Conservation (phyloP, 1,284 basidiomycete genomes). For the Cryptococcus deneoformans region DNA sequence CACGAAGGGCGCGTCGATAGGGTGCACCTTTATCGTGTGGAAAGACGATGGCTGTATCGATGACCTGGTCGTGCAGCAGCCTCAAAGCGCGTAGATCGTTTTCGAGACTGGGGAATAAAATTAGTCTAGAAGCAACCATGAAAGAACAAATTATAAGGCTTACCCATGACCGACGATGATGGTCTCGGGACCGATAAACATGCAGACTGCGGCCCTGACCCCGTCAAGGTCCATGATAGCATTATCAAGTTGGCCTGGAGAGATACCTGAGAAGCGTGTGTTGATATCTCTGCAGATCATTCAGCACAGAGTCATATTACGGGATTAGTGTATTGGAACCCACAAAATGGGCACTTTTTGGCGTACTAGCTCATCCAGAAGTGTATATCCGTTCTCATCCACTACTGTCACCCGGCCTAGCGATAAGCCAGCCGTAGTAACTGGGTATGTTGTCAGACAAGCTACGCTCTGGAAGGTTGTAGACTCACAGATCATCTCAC, state of each 20-base stretch:
- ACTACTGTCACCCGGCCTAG: slow-evolving; percentile 84
- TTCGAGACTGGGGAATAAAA: slow-evolving; percentile 56
- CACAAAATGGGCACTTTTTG: slow-evolving; percentile 78
- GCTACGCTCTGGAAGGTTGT: too few species aligned
- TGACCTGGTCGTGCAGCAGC: slow-evolving; percentile 72
- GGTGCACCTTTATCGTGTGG: slow-evolving; percentile 75
- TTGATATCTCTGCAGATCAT: slow-evolving; percentile 67
- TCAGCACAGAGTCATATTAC: too few species aligned
- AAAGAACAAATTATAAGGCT: slow-evolving; percentile 8
- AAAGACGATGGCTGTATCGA: slow-evolving; percentile 81
- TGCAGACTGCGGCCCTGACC: slow-evolving; percentile 64
- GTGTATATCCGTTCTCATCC: slow-evolving; percentile 64
- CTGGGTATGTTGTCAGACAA: slow-evolving; percentile 12
- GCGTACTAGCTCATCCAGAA: slow-evolving; percentile 78
- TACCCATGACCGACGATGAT: slow-evolving; percentile 68
- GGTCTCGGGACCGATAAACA: slow-evolving; percentile 70
- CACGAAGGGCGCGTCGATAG: slow-evolving; percentile 70
- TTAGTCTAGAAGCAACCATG: neutral
- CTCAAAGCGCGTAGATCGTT: slow-evolving; percentile 86
- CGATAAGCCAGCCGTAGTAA: slow-evolving; percentile 81
- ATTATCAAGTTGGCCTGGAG: slow-evolving; percentile 57
- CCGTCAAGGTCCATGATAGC: slow-evolving; percentile 64
- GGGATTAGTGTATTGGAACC: slow-evolving; percentile 32
- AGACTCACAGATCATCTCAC: slow-evolving; percentile 72
- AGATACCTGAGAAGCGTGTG: slow-evolving; percentile 81